These are phyloP conservation scores for Candida lessepsii DNA, from an alignment of 805 yeast species.

Conservation along the genomic window DNA sequence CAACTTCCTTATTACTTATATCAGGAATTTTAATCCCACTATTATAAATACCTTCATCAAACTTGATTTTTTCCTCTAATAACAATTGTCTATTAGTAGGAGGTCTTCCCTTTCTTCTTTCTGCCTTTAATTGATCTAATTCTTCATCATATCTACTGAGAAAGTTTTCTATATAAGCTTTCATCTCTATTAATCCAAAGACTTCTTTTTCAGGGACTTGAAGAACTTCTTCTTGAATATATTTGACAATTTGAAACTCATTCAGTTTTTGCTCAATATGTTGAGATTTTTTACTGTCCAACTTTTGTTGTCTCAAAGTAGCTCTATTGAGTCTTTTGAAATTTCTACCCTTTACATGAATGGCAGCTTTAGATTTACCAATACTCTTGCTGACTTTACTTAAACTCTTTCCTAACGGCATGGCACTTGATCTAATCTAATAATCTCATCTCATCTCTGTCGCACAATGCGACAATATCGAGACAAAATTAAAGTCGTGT, in stretches of 20 bases:
- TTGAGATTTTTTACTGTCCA: slow-evolving; percentile 56
- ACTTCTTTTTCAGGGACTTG: slow-evolving; percentile 23
- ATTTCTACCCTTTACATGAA: slow-evolving; percentile 89
- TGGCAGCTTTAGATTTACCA: slow-evolving; percentile 51
- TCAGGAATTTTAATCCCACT: slow-evolving; percentile 77
- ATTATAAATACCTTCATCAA: slow-evolving; percentile 59
- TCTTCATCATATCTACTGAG: slow-evolving; percentile 75
- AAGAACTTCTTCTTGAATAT: slow-evolving; percentile 37
- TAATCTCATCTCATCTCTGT: neutral
- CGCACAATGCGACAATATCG: neutral
- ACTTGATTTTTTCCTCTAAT: slow-evolving; percentile 58
- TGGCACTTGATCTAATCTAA: no score
- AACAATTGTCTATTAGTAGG: slow-evolving; percentile 65
- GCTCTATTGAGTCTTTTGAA: slow-evolving; percentile 83
- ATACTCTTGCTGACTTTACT: slow-evolving; percentile 62
- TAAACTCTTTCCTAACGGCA: slow-evolving; percentile 71
- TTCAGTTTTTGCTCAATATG: slow-evolving; percentile 58
- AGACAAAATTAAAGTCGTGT: neutral
- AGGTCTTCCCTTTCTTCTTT: slow-evolving; percentile 88
- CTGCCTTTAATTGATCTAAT: slow-evolving; percentile 54
- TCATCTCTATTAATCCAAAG: slow-evolving; percentile 59
- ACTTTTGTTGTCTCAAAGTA: slow-evolving; percentile 75
- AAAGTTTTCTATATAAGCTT: slow-evolving; percentile 58
- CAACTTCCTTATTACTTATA: slow-evolving; percentile 58
- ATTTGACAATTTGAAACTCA: slow-evolving; percentile 60